A percentile compares a stretch with the other conserved stretches of the same genome.
phyloP scores from a whole-genome alignment of 1,284 basidiomycete genomes.

The Trichosporon sp. region DNA sequence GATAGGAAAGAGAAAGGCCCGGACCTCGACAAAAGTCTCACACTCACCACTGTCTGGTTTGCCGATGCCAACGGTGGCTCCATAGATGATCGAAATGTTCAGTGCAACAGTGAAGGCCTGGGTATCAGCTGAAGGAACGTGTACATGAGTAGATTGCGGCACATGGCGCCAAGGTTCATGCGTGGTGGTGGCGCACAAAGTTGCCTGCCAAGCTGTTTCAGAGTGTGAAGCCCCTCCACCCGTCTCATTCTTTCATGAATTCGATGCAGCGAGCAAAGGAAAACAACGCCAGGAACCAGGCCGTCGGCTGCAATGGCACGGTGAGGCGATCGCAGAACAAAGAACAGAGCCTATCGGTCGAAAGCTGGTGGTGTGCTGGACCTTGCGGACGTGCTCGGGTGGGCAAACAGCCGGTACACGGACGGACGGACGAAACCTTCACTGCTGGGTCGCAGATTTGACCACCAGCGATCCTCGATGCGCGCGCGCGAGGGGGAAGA shows the following conservation, averaged over 20 bases:
- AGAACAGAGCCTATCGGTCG: neutral
- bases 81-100: constrained; percentile 34
- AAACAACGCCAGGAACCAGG: neutral
- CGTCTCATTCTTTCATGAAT: neutral
- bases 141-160: neutral
- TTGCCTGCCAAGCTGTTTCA: neutral
- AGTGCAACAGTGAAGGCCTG: constrained; percentile 35
- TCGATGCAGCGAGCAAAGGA: neutral
- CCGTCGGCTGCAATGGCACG: neutral
- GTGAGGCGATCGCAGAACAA: neutral
- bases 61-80: constrained; percentile 36
- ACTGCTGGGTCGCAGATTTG: neutral
- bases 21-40: neutral
- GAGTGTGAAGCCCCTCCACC: neutral
- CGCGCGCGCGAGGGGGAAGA: too few relatives aligned
- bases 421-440: neutral
- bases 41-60: constrained; percentile 31
- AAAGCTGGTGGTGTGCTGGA: too few relatives aligned
- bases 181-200: neutral
- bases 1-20: too few relatives aligned
- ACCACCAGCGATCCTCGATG: neutral
- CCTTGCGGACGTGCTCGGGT: too few relatives aligned
- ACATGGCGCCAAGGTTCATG: neutral
- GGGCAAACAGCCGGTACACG: neutral
- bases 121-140: constrained; percentile 5